These are phyloP conservation scores for Magnolia kwangsiensis DNA, from an alignment of 164 flowering plant genomes.

Conservation along the genomic window DNA sequence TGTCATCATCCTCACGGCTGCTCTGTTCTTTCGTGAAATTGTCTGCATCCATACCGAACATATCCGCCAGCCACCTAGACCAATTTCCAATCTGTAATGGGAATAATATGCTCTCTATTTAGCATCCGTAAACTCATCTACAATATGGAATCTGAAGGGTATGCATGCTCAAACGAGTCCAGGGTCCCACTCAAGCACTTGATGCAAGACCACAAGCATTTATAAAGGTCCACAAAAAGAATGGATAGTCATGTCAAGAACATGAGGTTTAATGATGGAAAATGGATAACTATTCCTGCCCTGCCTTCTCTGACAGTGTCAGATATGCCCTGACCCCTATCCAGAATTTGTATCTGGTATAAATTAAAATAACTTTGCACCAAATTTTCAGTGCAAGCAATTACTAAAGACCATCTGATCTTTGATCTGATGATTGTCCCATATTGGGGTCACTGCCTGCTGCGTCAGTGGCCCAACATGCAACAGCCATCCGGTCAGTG, in stretches of 20 bases:
- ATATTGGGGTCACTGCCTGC: neutral
- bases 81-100: slow-evolving; percentile 86
- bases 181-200: neutral
- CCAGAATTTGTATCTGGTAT: too few relatives aligned
- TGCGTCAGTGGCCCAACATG: neutral
- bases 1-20: slow-evolving; percentile 34
- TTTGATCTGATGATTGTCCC: neutral
- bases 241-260: neutral
- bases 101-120: neutral
- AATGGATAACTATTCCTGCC: too few relatives aligned
- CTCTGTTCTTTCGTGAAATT: slow-evolving; percentile 23
- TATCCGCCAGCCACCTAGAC: slow-evolving; percentile 79
- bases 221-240: neutral
- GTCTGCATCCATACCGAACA: slow-evolving; percentile 59
- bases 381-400: too few relatives aligned
- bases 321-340: too few relatives aligned
- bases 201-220: neutral
- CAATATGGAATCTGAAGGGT: neutral
- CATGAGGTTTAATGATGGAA: neutral
- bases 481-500: neutral
- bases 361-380: too few relatives aligned
- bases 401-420: neutral
- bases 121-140: neutral
- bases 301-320: too few relatives aligned
- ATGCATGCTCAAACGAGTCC: neutral